phyloP scores from a whole-genome alignment of 1,284 basidiomycete species.

The Salmacisia buchloeana region DNA sequence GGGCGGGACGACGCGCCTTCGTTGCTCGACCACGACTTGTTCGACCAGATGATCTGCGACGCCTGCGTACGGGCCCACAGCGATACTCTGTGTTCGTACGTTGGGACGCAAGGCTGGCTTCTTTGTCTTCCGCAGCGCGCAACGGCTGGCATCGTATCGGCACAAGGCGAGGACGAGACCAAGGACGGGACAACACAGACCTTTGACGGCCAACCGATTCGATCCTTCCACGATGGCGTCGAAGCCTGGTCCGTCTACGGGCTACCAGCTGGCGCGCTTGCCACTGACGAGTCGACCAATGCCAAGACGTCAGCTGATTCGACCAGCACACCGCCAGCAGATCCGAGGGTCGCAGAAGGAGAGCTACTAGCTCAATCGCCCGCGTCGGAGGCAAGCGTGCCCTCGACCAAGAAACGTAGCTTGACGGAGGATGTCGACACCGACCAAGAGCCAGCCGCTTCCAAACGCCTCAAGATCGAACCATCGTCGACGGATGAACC shows the following conservation, averaged over 20 bases:
- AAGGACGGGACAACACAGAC: not conserved
- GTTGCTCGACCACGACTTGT: constrained; percentile 33
- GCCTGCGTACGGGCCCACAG: constrained; percentile 31
- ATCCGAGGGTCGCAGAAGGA: too few species aligned
- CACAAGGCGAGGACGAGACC: not conserved
- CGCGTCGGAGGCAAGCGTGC: too few species aligned
- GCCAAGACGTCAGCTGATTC: not conserved
- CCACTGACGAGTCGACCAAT: not conserved
- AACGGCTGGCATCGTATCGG: too few species aligned
- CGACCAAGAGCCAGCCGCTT: not conserved
- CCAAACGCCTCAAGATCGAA: not conserved
- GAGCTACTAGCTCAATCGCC: too few species aligned
- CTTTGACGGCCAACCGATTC: not conserved
- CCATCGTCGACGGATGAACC: not conserved
- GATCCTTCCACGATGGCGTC: not conserved
- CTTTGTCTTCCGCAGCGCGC: constrained; percentile 18
- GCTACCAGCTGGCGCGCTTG: not conserved
- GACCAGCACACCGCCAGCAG: not conserved
- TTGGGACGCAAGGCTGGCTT: constrained; percentile 36
- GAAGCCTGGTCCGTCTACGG: not conserved
- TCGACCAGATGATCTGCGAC: constrained; percentile 45
- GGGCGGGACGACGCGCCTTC: constrained; percentile 19
- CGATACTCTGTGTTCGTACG: constrained; percentile 33
- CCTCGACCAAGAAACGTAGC: too few species aligned
- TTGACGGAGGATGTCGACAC: too few species aligned